Conservation (phyloP, 1,284 basidiomycete species). For the Ustilago curta region DNA sequence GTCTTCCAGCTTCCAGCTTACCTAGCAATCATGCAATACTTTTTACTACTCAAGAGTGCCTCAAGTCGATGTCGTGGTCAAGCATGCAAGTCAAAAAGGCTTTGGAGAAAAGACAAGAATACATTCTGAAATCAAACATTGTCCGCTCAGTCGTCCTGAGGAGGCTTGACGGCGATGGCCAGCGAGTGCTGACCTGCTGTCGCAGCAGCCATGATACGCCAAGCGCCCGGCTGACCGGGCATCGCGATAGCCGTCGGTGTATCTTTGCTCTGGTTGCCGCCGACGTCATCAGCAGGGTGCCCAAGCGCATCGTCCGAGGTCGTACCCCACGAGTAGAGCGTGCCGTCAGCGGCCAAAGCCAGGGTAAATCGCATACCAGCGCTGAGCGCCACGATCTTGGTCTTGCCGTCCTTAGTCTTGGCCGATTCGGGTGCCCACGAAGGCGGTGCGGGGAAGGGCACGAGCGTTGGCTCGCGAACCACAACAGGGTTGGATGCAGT, state of each 20-base stretch:
- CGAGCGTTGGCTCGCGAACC: slow-evolving; percentile 58
- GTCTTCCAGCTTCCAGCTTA: too few relatives aligned
- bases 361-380: slow-evolving; percentile 85
- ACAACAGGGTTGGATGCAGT: slow-evolving; percentile 41
- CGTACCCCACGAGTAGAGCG: slow-evolving; percentile 87
- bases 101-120: background rate
- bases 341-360: slow-evolving; percentile 81
- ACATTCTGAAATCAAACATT: background rate
- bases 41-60: too few relatives aligned
- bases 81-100: background rate
- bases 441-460: slow-evolving; percentile 70
- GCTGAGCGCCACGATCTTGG: slow-evolving; percentile 80
- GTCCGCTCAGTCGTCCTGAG: slow-evolving; percentile 44
- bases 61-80: background rate
- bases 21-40: too few relatives aligned
- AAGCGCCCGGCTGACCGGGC: slow-evolving; percentile 71
- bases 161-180: slow-evolving; percentile 67
- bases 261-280: slow-evolving; percentile 72
- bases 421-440: slow-evolving; percentile 58
- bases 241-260: slow-evolving; percentile 77
- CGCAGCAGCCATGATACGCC: slow-evolving; percentile 70
- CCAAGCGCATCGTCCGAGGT: slow-evolving; percentile 75
- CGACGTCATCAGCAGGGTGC: slow-evolving; percentile 61
- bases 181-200: slow-evolving; percentile 73
- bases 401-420: slow-evolving; percentile 70